Evolutionary conservation across 2,329 filamentous ascomycete genomes (phyloP), one percentile per base, ranked within the genome.

Genomic region (Xylariaceae sp.): DNA sequence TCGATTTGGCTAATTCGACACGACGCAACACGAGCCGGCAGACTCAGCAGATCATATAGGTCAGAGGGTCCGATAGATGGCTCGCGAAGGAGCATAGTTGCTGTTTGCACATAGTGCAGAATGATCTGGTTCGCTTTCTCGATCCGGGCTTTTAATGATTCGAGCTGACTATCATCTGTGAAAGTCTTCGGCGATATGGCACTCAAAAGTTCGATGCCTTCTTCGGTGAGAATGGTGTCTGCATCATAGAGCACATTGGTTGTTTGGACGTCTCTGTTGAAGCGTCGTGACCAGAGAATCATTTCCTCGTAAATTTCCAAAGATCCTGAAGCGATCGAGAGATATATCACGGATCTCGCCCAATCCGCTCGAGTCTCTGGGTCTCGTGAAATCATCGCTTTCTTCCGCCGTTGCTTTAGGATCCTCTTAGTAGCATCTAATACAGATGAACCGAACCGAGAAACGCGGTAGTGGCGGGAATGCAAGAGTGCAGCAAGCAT

Each of bases 321-420:
- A 3, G 43, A 45, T 7, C 50, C 45, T n/a, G 49, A 46, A 13
- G 51, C 48, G 9, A 50, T 40, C 3, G 47, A 44, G 12, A 50
- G 34, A 4, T 22, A 16, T 17, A 50, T 22, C 9, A 42, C 44
- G n/a, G 45, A 39, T 6, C 34, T 34, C 3, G 37, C 41, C 43
- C 34, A 49, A 4, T 37, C 34, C 9, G 43, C 41, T 26, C 34
- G 43, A 18, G 33, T 19, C 4, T 42, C 31, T 8, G 34, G 4
- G 13, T 43, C 38, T 16, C 11, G 38, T 4, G 33, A 16, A 7
- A 11, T 22, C 26, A 30, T 16, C 13, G 45, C 42, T 22, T 40
- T 41, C 9, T 12, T 12, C 28, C 38, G 39, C 37, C 34, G 16
- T 9, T 38, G 26, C 19, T 31, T n/a, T 4, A 49, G 24, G 9